Conservation (phyloP, 768 basidiomycete genomes). For the Pleurotus ostreatus region DNA sequence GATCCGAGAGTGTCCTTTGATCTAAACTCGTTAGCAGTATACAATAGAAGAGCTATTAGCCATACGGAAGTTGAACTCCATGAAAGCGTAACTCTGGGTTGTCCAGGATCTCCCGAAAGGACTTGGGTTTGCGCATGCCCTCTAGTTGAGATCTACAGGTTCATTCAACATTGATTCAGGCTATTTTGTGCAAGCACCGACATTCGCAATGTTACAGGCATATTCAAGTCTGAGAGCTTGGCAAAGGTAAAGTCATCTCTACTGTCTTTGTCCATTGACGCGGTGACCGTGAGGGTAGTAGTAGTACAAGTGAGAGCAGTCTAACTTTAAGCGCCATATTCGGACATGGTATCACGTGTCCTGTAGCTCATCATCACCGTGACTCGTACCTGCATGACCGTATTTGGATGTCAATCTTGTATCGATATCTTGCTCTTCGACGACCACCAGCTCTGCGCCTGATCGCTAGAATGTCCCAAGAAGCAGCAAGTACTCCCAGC, state of each 20-base stretch:
- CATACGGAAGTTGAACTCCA: conserved; percentile 78
- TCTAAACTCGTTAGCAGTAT: not conserved
- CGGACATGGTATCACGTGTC: no score
- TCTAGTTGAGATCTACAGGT: conserved; percentile 74
- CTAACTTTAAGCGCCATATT: no score
- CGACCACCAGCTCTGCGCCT: not conserved
- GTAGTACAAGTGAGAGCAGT: no score
- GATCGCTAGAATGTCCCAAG: conserved; percentile 3
- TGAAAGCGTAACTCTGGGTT: conserved; percentile 80
- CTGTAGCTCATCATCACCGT: not conserved
- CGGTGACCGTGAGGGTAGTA: no score
- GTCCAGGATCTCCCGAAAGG: conserved; percentile 79
- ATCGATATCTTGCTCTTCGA: conserved; percentile 7
- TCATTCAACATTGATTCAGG: not conserved
- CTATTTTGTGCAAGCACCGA: conserved; percentile 24
- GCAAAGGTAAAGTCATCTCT: conserved; percentile 93
- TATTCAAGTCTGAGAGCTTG: conserved; percentile 81
- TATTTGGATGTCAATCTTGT: conserved; percentile 8
- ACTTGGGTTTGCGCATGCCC: conserved; percentile 66
- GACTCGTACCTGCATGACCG: not conserved
- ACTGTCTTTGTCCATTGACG: conserved; percentile 49
- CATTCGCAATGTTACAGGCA: conserved; percentile 87
- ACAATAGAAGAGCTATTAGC: conserved; percentile 13
- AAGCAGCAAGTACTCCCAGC: not conserved
- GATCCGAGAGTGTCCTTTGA: conserved; percentile 80